These are phyloP conservation scores for Globisporangium uncinulatum DNA, from an alignment of 352 stramenopile species.

Conservation along the genomic window DNA sequence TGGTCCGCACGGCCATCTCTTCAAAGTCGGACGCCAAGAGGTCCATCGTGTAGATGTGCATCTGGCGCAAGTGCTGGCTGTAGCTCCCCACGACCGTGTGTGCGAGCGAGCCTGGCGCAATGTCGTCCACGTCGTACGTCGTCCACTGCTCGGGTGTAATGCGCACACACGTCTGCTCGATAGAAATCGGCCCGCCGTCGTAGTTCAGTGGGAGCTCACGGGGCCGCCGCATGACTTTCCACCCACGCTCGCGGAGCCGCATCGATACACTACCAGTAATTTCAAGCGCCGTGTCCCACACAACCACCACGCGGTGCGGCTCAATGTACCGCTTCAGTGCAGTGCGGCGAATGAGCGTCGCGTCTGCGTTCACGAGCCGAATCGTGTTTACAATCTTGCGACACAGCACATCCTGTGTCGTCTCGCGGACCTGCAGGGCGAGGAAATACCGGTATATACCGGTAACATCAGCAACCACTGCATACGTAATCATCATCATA, in stretches of 20 bases:
- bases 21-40: conserved; percentile 12
- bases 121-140: conserved; percentile 9
- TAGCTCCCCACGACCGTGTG: conserved; percentile 44
- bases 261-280: conserved; percentile 2
- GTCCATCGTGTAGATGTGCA: conserved; percentile 19
- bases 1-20: conserved; percentile 1
- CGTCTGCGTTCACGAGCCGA: conserved; percentile 1
- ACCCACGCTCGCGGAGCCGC: conserved; percentile 6
- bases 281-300: conserved; percentile 8
- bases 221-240: conserved; percentile 2
- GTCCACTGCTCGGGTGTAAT: conserved; percentile 11
- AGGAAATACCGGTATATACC: too few relatives aligned
- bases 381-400: conserved; percentile 9
- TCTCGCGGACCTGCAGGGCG: conserved; percentile 1
- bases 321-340: conserved; percentile 2
- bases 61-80: conserved; percentile 12
- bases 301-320: conserved; percentile 1
- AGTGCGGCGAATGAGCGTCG: conserved; percentile 6
- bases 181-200: background rate
- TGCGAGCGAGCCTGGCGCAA: conserved; percentile 32
- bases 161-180: conserved; percentile 5
- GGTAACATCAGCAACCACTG: too few relatives aligned
- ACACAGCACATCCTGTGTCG: conserved; percentile 4
- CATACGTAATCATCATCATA: too few relatives aligned
- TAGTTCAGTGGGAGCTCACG: background rate